A percentile compares a stretch with the other conserved stretches of the same genome.
Evolutionary conservation across 139 green algal species (phyloP).

Genomic region (Coelastrella sp.): DNA sequence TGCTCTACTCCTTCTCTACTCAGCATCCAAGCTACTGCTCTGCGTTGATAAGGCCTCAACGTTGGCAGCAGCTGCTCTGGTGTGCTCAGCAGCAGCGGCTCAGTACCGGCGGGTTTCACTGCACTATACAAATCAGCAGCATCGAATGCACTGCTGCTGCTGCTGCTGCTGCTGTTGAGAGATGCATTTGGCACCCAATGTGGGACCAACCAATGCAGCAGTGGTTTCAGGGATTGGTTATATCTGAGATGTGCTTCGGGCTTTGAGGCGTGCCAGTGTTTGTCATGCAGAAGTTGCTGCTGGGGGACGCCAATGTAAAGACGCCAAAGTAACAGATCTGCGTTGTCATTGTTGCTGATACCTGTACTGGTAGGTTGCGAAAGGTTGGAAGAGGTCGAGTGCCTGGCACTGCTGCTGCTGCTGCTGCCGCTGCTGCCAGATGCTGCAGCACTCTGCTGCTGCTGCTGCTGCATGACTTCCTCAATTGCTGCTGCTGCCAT

Average conservation of each 20-base stretch:
- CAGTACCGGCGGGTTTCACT: constrained; percentile 69
- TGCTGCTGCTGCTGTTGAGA: neutral
- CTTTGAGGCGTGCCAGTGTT: neutral
- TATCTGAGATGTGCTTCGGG: too few species aligned
- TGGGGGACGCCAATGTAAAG: neutral
- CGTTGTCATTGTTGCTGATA: neutral
- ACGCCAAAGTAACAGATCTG: constrained; percentile 10
- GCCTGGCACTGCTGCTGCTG: too few species aligned
- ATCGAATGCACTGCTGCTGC: constrained; percentile 55
- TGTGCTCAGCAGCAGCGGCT: constrained; percentile 57
- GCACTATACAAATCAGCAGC: constrained; percentile 72
- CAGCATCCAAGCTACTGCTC: constrained; percentile 85
- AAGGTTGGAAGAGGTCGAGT: too few species aligned
- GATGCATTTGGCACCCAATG: constrained; percentile 15
- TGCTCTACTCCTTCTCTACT: constrained; percentile 57
- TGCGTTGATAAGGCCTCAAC: constrained; percentile 86
- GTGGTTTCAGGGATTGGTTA: neutral
- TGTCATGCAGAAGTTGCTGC: neutral
- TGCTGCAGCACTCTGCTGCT: neutral
- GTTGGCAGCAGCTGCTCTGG: constrained; percentile 63
- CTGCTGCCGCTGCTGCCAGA: constrained; percentile 1
- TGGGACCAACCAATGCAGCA: constrained; percentile 26
- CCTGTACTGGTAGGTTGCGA: too few species aligned
- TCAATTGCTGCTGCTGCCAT: constrained; percentile 35
- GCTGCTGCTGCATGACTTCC: neutral